Conservation (phyloP, 2,329 filamentous ascomycete genomes). For the Penicillium sp. region DNA sequence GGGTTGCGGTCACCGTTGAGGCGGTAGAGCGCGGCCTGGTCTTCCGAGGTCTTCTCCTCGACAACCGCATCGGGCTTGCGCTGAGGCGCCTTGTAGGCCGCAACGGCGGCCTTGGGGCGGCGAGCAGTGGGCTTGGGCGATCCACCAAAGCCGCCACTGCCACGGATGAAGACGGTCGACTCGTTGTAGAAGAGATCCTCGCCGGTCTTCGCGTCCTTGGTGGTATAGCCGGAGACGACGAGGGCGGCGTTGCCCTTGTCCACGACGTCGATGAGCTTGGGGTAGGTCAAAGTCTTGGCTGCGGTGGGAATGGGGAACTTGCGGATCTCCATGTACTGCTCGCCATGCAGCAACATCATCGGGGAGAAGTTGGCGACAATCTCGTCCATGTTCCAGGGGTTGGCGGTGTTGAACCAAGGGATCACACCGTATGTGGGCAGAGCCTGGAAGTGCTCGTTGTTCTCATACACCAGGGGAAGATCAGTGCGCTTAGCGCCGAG, state of each 20-base stretch:
- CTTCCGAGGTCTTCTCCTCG: constrained; percentile 75
- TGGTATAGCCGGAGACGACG: constrained; percentile 69
- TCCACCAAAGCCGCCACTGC: constrained; percentile 82
- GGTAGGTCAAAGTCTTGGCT: constrained; percentile 64
- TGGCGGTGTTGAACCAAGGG: constrained; percentile 76
- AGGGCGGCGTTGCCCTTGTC: constrained; percentile 91
- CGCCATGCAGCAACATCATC: constrained; percentile 97
- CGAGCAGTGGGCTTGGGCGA: constrained; percentile 57
- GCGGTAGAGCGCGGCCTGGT: constrained; percentile 88
- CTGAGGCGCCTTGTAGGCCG: constrained; percentile 66
- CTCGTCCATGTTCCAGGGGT: constrained; percentile 69
- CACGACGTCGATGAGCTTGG: constrained; percentile 80
- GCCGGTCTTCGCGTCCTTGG: constrained; percentile 72
- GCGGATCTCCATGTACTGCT: constrained; percentile 92
- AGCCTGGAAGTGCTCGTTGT: constrained; percentile 81
- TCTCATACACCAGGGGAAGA: constrained; percentile 80
- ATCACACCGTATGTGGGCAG: constrained; percentile 94
- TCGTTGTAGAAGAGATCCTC: constrained; percentile 97
- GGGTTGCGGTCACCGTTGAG: constrained; percentile 93
- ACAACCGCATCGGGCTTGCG: constrained; percentile 70
- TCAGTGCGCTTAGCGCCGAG: constrained; percentile 85
- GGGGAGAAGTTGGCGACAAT: constrained; percentile 92
- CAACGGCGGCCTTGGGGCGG: constrained; percentile 74
- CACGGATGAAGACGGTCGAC: constrained; percentile 81
- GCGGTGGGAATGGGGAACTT: constrained; percentile 85